Conservation (phyloP, 257 asterid species). For the Gynochthodes officinalis region DNA sequence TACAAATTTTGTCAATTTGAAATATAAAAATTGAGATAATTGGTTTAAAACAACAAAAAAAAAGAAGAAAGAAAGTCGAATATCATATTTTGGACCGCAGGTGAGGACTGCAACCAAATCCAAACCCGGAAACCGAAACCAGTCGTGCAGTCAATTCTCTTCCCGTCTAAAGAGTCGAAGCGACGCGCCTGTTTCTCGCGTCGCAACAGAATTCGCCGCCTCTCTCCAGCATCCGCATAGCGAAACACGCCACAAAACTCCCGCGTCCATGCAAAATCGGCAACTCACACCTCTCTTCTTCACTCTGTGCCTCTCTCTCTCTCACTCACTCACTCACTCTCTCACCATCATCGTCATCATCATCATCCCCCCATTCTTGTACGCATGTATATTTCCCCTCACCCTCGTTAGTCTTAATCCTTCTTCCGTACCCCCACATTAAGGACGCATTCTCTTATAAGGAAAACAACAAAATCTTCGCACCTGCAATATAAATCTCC, state of each 20-base stretch:
- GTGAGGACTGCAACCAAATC: no score
- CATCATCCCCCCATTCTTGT: no score
- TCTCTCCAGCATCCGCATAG: not conserved
- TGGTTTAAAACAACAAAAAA: no score
- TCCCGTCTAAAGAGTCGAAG: not conserved
- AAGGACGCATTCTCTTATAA: not conserved
- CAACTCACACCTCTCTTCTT: conserved; percentile 1
- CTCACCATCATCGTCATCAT: not conserved
- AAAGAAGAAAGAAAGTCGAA: no score
- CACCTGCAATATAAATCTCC: not conserved
- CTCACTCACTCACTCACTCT: not conserved
- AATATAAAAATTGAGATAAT: no score
- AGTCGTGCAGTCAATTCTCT: no score
- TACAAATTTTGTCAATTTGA: no score
- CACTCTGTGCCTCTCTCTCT: conserved; percentile 14
- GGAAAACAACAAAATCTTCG: not conserved
- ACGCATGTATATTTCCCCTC: no score
- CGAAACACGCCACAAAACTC: conserved; percentile 52
- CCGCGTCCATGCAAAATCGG: conserved; percentile 68
- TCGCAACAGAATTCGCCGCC: not conserved
- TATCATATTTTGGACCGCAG: no score
- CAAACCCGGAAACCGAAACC: not conserved
- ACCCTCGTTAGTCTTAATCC: not conserved
- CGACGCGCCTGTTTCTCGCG: conserved; percentile 40
- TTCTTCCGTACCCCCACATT: not conserved